These are phyloP conservation scores for Rhynchospora tenuis DNA, from an alignment of 176 grass and related monocot species.

Conservation along the genomic window DNA sequence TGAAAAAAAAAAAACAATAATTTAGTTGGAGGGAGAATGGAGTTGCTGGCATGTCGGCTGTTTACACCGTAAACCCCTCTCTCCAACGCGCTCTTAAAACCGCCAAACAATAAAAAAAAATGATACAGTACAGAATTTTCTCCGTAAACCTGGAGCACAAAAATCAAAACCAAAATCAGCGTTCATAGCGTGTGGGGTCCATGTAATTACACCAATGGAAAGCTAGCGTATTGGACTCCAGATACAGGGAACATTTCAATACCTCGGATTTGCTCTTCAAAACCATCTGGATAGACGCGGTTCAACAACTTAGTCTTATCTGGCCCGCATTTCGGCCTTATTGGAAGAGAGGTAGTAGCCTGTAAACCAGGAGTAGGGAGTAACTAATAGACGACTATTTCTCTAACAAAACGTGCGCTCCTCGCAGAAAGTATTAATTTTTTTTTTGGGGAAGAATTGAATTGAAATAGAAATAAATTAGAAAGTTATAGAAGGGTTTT, in stretches of 20 bases:
- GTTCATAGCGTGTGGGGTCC: background rate
- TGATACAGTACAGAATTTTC: background rate
- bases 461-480: slow-evolving; percentile 6
- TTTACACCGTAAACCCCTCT: background rate
- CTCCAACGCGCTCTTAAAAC: slow-evolving; percentile 14
- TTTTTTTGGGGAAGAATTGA: background rate
- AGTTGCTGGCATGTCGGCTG: slow-evolving; percentile 13
- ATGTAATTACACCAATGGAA: background rate
- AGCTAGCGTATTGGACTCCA: background rate
- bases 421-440: background rate
- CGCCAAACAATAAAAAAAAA: background rate
- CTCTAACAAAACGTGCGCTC: slow-evolving; percentile 20
- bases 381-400: background rate
- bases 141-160: background rate
- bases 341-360: too few relatives aligned
- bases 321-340: background rate
- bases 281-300: background rate
- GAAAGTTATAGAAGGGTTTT: background rate
- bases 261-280: slow-evolving; percentile 1
- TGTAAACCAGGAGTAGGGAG: background rate
- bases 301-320: background rate
- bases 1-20: background rate
- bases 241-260: background rate
- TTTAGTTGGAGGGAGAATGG: background rate
- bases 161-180: background rate